Evolutionary conservation across 768 basidiomycete genomes (phyloP).

Genomic region (Tylopilus balloui): DNA sequence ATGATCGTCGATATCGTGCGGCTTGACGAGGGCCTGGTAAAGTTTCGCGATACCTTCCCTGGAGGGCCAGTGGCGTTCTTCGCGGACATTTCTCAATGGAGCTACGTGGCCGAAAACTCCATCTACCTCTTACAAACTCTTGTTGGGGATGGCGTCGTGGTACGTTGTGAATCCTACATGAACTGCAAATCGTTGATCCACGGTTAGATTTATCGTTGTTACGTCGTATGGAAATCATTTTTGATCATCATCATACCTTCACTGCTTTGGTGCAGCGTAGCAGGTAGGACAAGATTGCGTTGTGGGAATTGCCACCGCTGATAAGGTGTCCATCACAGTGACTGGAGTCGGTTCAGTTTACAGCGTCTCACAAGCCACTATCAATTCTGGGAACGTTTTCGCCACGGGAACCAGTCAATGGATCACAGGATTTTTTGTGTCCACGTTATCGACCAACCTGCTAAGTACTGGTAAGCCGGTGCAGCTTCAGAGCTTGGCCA

Average conservation of each 20-base stretch:
- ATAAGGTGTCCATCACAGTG: background rate
- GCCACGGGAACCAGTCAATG: background rate
- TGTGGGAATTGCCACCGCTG: background rate
- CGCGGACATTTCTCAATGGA: background rate
- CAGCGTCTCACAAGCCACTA: background rate
- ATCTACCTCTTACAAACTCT: background rate
- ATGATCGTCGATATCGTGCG: background rate
- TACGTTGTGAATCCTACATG: background rate
- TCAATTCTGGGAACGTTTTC: background rate
- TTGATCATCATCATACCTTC: background rate
- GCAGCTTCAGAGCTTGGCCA: background rate
- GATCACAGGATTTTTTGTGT: background rate
- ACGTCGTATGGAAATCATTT: background rate
- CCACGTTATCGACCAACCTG: background rate
- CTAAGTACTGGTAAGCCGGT: background rate
- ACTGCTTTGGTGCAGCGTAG: background rate
- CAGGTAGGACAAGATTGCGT: background rate
- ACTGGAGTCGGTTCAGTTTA: background rate
- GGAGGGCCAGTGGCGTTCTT: background rate
- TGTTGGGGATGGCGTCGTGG: background rate
- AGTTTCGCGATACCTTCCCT: background rate
- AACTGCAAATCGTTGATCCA: background rate
- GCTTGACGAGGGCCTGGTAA: background rate
- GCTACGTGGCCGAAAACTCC: background rate
- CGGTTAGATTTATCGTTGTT: background rate